Conservation (phyloP, 257 asterid species). For the Verbena officinalis region DNA sequence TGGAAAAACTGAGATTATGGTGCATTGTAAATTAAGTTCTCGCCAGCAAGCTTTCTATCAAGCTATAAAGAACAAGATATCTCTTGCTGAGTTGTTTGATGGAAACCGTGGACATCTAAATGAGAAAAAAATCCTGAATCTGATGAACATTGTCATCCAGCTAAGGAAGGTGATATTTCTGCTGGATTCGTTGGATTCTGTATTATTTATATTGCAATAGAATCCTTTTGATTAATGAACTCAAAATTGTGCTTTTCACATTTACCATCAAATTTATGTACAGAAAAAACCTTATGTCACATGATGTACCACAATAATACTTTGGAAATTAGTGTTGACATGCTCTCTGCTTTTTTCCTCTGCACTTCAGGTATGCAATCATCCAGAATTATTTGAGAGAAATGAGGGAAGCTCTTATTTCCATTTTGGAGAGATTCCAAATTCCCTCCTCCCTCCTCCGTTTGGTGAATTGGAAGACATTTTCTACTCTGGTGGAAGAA, state of each 20-base stretch:
- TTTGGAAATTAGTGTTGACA: too few species aligned
- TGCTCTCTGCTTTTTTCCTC: too few species aligned
- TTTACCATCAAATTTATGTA: not conserved
- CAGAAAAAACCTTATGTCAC: conserved; percentile 1
- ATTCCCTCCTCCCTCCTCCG: conserved; percentile 87
- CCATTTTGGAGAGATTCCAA: conserved; percentile 82
- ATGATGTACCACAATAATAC: conserved; percentile 5
- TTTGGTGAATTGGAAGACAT: conserved; percentile 87
- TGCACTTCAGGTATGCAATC: conserved; percentile 86
- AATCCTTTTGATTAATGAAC: conserved; percentile 12
- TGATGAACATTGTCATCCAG: conserved; percentile 99
- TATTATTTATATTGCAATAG: conserved; percentile 18
- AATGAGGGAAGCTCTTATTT: conserved; percentile 92
- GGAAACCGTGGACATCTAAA: conserved; percentile 93
- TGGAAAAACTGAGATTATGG: conserved; percentile 86
- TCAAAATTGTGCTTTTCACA: not conserved
- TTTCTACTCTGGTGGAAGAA: conserved; percentile 75
- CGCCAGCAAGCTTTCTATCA: conserved; percentile 97
- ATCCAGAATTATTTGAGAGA: conserved; percentile 98
- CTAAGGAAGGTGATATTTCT: conserved; percentile 78
- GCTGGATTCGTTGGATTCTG: conserved; percentile 13
- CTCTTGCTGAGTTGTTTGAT: conserved; percentile 91
- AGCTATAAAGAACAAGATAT: conserved; percentile 97
- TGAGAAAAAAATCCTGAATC: conserved; percentile 88
- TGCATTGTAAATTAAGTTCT: conserved; percentile 90